Conservation (phyloP, 495 filamentous ascomycete genomes). For the Pseudoneurospora amorphoporcata region DNA sequence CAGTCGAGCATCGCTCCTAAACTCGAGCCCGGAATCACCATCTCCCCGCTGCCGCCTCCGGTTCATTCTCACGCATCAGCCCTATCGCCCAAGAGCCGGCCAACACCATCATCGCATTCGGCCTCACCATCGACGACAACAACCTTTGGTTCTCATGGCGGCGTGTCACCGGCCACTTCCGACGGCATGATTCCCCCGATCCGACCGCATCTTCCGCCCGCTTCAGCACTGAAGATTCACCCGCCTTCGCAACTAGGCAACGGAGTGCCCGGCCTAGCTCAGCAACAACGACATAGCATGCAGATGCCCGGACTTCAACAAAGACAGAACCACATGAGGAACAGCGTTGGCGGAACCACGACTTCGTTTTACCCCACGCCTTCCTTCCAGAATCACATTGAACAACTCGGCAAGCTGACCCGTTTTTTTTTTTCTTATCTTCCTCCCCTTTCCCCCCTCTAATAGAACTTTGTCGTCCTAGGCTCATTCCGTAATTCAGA, state of each 20-base stretch:
- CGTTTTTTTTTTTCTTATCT: constrained; percentile 43
- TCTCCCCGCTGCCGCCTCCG: constrained; percentile 40
- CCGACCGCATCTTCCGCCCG: constrained; percentile 32
- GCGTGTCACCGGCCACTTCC: constrained; percentile 54
- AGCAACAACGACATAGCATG: constrained; percentile 25
- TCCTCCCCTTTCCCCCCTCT: constrained; percentile 29
- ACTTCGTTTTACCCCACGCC: constrained; percentile 64
- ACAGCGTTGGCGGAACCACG: constrained; percentile 21
- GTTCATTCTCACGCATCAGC: constrained; percentile 39
- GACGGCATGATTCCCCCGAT: constrained; percentile 37
- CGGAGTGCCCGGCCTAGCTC: constrained; percentile 38
- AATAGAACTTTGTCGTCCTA: constrained; percentile 73
- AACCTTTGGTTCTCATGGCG: constrained; percentile 59
- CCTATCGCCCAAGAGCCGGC: constrained; percentile 52
- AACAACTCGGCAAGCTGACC: constrained; percentile 92
- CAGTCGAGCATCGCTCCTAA: constrained; percentile 63
- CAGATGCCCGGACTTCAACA: constrained; percentile 32
- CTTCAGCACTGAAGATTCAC: constrained; percentile 29
- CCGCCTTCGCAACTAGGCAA: constrained; percentile 18
- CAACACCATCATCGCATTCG: constrained; percentile 73
- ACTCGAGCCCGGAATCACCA: constrained; percentile 48
- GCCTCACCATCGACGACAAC: constrained; percentile 69
- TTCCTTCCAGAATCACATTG: constrained; percentile 82
- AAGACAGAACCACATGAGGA: constrained; percentile 19
- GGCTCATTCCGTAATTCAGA: constrained; percentile 77